These are phyloP conservation scores for Trichoderma erinaceum DNA, from an alignment of 495 filamentous ascomycete species.

Conservation along the genomic window DNA sequence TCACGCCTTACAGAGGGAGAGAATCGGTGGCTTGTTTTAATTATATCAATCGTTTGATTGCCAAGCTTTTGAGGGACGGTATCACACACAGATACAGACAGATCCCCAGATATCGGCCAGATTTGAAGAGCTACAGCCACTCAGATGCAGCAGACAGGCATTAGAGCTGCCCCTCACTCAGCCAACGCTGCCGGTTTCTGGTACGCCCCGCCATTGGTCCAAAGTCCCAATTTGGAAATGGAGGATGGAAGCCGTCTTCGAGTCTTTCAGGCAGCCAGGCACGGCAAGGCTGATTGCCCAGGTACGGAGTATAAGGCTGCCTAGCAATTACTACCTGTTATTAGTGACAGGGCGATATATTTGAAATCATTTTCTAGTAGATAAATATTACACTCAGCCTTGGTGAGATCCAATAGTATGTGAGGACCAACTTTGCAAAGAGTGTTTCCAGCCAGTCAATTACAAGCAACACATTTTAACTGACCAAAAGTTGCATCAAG, in stretches of 20 bases:
- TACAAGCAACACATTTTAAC: no score
- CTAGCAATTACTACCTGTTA: neutral
- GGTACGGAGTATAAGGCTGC: neutral
- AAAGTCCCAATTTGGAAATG: neutral
- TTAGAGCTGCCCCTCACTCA: constrained; percentile 6
- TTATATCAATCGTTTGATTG: no score
- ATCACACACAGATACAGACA: no score
- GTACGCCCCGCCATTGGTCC: neutral
- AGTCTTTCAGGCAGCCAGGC: neutral
- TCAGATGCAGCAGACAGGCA: neutral
- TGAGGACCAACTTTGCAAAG: no score
- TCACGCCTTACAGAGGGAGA: neutral
- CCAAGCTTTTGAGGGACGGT: no score
- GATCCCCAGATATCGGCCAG: no score
- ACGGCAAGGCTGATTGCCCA: neutral
- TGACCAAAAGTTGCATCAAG: no score
- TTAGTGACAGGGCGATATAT: neutral
- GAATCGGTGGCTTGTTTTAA: no score
- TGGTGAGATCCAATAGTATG: no score
- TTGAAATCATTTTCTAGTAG: neutral
- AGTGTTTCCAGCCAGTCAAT: no score
- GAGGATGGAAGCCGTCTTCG: neutral
- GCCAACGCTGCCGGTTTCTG: neutral
- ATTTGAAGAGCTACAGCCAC: no score
- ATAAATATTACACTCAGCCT: no score